These are phyloP conservation scores for Metarhizium brunneum DNA, from an alignment of 2,329 filamentous ascomycete species.

Conservation along the genomic window DNA sequence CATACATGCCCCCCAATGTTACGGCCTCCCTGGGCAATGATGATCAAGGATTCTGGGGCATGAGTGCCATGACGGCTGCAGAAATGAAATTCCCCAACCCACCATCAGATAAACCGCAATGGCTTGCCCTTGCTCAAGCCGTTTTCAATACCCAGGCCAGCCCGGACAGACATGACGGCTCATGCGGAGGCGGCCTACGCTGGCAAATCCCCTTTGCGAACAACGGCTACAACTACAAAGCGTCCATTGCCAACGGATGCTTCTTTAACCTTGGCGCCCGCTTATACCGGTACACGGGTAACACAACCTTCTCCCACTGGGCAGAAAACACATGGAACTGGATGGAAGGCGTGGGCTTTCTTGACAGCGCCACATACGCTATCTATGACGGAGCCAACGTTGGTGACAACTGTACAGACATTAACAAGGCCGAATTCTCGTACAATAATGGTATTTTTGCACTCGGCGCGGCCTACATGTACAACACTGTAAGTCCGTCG, in stretches of 20 bases:
- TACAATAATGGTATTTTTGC: conserved; percentile 51
- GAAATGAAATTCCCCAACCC: conserved; percentile 49
- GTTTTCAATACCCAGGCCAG: too few relatives aligned
- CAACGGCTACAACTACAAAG: conserved; percentile 68
- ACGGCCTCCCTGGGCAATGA: conserved; percentile 49
- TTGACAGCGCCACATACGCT: conserved; percentile 45
- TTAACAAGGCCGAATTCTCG: conserved; percentile 49
- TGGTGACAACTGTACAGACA: conserved; percentile 41
- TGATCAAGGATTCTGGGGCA: conserved; percentile 58
- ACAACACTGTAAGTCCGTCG: conserved; percentile 40
- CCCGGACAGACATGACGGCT: conserved; percentile 35
- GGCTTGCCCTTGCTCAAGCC: too few relatives aligned
- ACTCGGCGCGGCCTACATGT: conserved; percentile 54
- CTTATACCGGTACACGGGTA: conserved; percentile 60
- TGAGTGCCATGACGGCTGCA: conserved; percentile 52
- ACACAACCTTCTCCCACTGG: conserved; percentile 54
- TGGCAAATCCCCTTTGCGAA: conserved; percentile 74
- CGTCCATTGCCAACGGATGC: conserved; percentile 47
- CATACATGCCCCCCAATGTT: conserved; percentile 48
- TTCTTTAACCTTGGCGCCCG: conserved; percentile 59
- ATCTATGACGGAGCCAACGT: conserved; percentile 50
- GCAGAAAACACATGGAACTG: conserved; percentile 57
- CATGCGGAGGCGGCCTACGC: conserved; percentile 52
- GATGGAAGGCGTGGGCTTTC: conserved; percentile 44
- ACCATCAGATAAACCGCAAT: conserved; percentile 20